Conservation (phyloP, 805 yeast species). For the Saccharomyces cerevisiae region DNA sequence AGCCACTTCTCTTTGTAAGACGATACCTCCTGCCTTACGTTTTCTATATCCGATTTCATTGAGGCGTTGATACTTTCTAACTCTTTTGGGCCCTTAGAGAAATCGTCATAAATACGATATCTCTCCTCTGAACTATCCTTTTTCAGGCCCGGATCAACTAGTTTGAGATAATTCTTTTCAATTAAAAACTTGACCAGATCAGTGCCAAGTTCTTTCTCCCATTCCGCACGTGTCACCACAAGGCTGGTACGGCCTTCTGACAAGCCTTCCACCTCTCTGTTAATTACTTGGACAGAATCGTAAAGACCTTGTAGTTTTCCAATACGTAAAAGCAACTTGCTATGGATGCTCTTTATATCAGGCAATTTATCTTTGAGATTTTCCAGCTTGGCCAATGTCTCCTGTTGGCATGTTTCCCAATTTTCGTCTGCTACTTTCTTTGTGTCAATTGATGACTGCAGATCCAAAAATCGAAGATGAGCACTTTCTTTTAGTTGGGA, state of each 20-base stretch:
- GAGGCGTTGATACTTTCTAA: constrained; percentile 17
- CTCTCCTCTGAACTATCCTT: constrained; percentile 4
- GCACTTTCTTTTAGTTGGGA: constrained; percentile 9
- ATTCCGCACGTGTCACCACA: constrained; percentile 18
- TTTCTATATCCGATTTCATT: constrained; percentile 20
- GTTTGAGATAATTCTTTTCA: constrained; percentile 13
- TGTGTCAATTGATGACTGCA: constrained; percentile 21
- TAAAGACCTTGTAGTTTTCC: constrained; percentile 19
- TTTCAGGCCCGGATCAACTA: constrained; percentile 4
- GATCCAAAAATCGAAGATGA: constrained; percentile 18
- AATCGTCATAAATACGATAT: constrained; percentile 21
- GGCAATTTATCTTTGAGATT: constrained; percentile 10
- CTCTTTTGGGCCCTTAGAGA: constrained; percentile 23
- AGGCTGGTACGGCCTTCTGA: constrained; percentile 18
- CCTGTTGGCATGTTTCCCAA: constrained; percentile 20
- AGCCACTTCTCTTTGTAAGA: constrained; percentile 25
- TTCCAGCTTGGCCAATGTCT: constrained; percentile 9
- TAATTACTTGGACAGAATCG: constrained; percentile 16
- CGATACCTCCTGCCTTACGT: constrained; percentile 15
- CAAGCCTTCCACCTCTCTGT: constrained; percentile 19
- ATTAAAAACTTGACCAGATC: constrained; percentile 18
- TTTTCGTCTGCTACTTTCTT: constrained; percentile 19
- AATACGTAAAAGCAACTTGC: constrained; percentile 13
- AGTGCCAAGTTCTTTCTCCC: constrained; percentile 24
- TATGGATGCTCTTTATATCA: constrained; percentile 7